Evolutionary conservation across 2,329 filamentous ascomycete genomes (phyloP), one percentile per base, ranked within the genome.

Genomic region (Parasarocladium wereldwijsianum): DNA sequence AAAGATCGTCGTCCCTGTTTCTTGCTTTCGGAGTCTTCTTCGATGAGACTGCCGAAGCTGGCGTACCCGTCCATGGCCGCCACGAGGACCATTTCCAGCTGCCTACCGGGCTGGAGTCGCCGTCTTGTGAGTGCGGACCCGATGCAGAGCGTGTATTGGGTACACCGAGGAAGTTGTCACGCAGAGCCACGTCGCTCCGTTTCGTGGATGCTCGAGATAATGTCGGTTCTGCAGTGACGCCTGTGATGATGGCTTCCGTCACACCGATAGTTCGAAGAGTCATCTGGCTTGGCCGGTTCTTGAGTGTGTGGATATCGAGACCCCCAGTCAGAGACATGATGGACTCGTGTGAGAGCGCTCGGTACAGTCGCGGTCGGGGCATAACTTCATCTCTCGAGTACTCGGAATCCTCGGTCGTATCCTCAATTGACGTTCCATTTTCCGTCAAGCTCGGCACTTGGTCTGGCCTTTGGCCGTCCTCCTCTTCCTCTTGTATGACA

Each of bases 251-350:
- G 3, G 66, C 68, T 20, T 67, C 69, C 22, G 61, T 59, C 33
- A 60, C 60, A 34, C 65, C 70, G 15, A 68, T 54, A 18, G 61
- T 58, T 29, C 64, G 48, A 36, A 71, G 45, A 14, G 76, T 70
- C 34, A 90, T 66, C 43, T 92, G 82, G 19, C 79, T 82, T 0
- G 83, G 82, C 4, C 80, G 70, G 2, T 67, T 65, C 43, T 77
- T 76, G 4, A 92, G 62, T 0, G 80, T 85, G 49, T 93, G 85
- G 29, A 93, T 92, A 46, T 94, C 87, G 49, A 93, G 76, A 3
- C 85, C 85, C 4, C 84, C 85, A 0, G 76, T 72, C 2, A 93
- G 67, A 0, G 86, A 94, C 40, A 94, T 69, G 36, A 94, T 76
- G 12, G 83, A 93, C 48, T 94, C 86, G 42, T 93, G 84, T 2